These are phyloP conservation scores for Leccinum sublutescens DNA, from an alignment of 768 basidiomycete species.

Conservation along the genomic window DNA sequence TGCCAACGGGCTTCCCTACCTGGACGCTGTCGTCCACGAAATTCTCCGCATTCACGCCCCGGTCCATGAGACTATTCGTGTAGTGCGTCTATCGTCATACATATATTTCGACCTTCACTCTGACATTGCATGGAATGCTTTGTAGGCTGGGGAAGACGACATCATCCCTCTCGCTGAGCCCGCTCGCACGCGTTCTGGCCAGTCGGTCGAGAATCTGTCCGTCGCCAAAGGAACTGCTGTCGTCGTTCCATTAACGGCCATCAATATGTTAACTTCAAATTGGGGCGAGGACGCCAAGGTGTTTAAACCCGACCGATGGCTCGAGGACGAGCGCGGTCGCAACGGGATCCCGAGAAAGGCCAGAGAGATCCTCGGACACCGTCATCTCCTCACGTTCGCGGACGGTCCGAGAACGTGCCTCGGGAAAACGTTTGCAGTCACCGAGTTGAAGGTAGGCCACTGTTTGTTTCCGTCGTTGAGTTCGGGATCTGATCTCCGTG, in stretches of 20 bases:
- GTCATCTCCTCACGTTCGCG: too few relatives aligned
- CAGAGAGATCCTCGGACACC: not conserved
- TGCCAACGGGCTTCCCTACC: not conserved
- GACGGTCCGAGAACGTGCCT: too few relatives aligned
- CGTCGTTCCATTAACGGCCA: not conserved
- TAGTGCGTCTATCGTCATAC: not conserved
- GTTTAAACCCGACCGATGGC: not conserved
- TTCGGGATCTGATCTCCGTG: too few relatives aligned
- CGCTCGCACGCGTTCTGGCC: not conserved
- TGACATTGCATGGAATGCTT: not conserved
- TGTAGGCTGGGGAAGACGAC: not conserved
- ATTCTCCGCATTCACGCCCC: not conserved
- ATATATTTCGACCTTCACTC: not conserved
- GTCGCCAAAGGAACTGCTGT: not conserved
- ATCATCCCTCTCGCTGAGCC: not conserved
- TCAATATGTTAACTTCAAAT: not conserved
- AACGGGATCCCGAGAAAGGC: not conserved
- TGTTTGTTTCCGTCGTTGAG: too few relatives aligned
- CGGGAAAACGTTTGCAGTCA: too few relatives aligned
- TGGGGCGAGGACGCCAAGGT: not conserved
- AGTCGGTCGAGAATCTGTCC: not conserved
- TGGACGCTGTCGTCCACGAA: not conserved
- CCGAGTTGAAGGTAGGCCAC: too few relatives aligned
- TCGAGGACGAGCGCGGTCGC: not conserved
- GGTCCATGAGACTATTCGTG: not conserved